Conservation (phyloP, 2,329 filamentous ascomycete species). For the Sporothrix luriei region DNA sequence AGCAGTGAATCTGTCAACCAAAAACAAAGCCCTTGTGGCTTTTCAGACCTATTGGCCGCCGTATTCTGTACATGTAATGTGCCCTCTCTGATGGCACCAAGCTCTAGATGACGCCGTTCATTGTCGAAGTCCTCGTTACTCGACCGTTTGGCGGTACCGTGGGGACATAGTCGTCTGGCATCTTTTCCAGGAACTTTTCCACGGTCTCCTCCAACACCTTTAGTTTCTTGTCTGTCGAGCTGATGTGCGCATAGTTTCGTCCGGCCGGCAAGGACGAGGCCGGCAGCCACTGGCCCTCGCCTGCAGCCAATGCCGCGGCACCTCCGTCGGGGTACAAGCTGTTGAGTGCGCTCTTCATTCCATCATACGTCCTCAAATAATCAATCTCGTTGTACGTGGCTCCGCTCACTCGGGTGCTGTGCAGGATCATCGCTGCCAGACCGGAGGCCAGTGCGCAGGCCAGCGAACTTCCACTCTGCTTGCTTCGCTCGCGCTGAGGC, state of each 20-base stretch:
- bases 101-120: conserved; percentile 3
- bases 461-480: conserved; percentile 21
- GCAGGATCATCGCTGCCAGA: conserved; percentile 18
- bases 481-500: neutral
- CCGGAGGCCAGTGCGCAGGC: conserved; percentile 19
- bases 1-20: neutral
- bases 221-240: conserved; percentile 3
- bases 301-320: conserved; percentile 1
- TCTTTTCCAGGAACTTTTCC: neutral
- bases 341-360: conserved; percentile 22
- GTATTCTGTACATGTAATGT: too few species aligned
- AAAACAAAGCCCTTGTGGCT: neutral
- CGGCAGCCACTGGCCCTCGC: conserved; percentile 22
- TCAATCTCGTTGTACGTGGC: conserved; percentile 19
- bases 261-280: conserved; percentile 17
- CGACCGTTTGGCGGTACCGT: conserved; percentile 16
- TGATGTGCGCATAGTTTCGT: conserved; percentile 12
- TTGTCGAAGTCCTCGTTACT: conserved; percentile 1
- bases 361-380: conserved; percentile 17
- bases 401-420: conserved; percentile 16
- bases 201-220: neutral
- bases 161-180: conserved; percentile 16
- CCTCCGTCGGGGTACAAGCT: conserved; percentile 18
- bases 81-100: too few species aligned
- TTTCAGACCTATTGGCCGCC: neutral